Evolutionary conservation across 1,139 yeast species (phyloP).

Genomic region (Nakaseomyces delphensis): DNA sequence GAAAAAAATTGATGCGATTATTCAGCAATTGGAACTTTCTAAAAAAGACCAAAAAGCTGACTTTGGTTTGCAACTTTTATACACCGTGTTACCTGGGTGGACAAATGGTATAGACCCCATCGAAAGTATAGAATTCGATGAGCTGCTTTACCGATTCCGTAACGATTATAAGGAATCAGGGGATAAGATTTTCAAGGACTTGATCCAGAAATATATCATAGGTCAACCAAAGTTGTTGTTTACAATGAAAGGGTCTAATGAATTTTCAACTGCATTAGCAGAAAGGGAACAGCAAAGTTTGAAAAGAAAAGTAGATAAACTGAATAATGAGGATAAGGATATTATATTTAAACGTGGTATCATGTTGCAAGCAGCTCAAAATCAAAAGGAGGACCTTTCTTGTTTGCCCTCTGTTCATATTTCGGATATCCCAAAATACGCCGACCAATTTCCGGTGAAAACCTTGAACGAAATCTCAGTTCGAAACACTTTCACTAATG

Average conservation of each 20-base stretch:
- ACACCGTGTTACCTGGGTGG: conserved; percentile 74
- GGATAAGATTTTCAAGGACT: conserved; percentile 45
- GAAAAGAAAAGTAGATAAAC: conserved; percentile 34
- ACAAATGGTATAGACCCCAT: conserved; percentile 70
- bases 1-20: conserved; percentile 67
- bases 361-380: conserved; percentile 53
- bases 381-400: conserved; percentile 61
- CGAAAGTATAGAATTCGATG: conserved; percentile 55
- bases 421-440: conserved; percentile 58
- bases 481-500: conserved; percentile 62
- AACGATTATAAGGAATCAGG: conserved; percentile 49
- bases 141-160: conserved; percentile 50
- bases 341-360: conserved; percentile 53
- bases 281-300: conserved; percentile 52
- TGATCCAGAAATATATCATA: conserved; percentile 48
- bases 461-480: conserved; percentile 28
- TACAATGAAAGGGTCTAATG: conserved; percentile 62
- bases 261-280: conserved; percentile 41
- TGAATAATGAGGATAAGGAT: conserved; percentile 51
- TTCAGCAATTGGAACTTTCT: conserved; percentile 78
- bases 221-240: conserved; percentile 55
- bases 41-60: conserved; percentile 85
- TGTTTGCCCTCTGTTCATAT: conserved; percentile 71
- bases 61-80: conserved; percentile 75
- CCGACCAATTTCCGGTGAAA: conserved; percentile 36